phyloP scores from a whole-genome alignment of 2,329 filamentous ascomycete species.

The Diplocarpon mali region DNA sequence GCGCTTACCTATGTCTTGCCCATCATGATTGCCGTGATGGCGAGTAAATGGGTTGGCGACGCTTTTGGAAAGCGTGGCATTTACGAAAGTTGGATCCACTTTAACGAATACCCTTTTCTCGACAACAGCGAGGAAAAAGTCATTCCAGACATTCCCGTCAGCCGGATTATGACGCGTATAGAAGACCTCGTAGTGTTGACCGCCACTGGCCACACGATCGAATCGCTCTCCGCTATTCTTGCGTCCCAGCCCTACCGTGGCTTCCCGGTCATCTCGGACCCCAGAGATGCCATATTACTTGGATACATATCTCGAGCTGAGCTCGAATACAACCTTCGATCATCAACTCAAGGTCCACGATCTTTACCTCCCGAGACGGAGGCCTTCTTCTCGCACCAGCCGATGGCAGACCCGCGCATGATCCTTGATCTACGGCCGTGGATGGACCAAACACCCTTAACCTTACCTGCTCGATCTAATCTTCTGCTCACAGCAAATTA shows the following conservation, averaged over 20 bases:
- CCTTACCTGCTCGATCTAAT: constrained; percentile 62
- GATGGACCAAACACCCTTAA: constrained; percentile 99
- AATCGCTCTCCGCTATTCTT: constrained; percentile 60
- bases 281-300: constrained; percentile 65
- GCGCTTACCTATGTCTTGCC: constrained; percentile 92
- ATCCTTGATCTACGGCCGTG: constrained; percentile 86
- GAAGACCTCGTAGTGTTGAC: constrained; percentile 85
- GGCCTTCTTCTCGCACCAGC: constrained; percentile 75
- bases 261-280: constrained; percentile 79
- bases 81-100: constrained; percentile 95
- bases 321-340: constrained; percentile 67
- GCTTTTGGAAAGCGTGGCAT: constrained; percentile 87
- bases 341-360: constrained; percentile 44
- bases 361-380: constrained; percentile 60
- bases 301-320: constrained; percentile 94
- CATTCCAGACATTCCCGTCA: constrained; percentile 75
- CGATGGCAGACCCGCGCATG: constrained; percentile 63
- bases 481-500: constrained; percentile 82
- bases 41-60: constrained; percentile 96
- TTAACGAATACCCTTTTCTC: constrained; percentile 91
- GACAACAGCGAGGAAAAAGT: constrained; percentile 74
- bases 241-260: constrained; percentile 70
- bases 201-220: constrained; percentile 78
- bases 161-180: constrained; percentile 82
- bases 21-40: constrained; percentile 98